Conservation (phyloP, 208 protist species). For the Leishmania guyanensis region DNA sequence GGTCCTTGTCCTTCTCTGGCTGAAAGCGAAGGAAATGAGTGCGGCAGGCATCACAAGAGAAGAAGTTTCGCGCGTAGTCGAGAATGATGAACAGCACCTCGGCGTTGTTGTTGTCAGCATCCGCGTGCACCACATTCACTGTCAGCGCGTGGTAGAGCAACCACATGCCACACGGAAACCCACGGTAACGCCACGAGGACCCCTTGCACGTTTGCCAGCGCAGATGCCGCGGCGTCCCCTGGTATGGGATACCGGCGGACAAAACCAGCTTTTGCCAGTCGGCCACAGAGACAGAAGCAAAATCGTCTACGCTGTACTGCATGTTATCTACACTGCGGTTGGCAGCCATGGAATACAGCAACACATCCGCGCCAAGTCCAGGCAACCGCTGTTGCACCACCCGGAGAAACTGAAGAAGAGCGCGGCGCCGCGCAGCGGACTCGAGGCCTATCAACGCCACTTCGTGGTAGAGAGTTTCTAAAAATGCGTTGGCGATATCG, state of each 20-base stretch:
- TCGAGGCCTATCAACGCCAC: conserved; percentile 45
- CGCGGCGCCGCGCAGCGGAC: conserved; percentile 20
- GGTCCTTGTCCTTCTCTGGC: conserved; percentile 28
- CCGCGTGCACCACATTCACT: conserved; percentile 9
- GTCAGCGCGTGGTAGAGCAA: conserved; percentile 76
- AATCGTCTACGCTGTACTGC: neutral
- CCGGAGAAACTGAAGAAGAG: conserved; percentile 50
- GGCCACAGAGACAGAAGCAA: conserved; percentile 15
- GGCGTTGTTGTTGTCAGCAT: neutral
- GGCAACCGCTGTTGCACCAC: conserved; percentile 43
- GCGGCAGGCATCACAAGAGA: conserved; percentile 61
- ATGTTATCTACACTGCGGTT: neutral
- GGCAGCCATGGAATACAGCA: conserved; percentile 35
- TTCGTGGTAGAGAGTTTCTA: conserved; percentile 63
- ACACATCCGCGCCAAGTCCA: conserved; percentile 34
- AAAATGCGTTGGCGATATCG: conserved; percentile 67
- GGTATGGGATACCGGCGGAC: conserved; percentile 52
- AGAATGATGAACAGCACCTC: conserved; percentile 47
- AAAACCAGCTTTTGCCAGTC: conserved; percentile 52
- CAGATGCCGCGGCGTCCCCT: conserved; percentile 40
- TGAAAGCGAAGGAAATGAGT: conserved; percentile 57
- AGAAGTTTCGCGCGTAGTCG: conserved; percentile 64
- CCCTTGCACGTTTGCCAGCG: conserved; percentile 64
- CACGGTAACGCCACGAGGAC: conserved; percentile 59
- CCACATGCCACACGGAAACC: conserved; percentile 78